These are phyloP conservation scores for Saposhnikovia divaricata DNA, from an alignment of 129 eudicot species.

Conservation along the genomic window DNA sequence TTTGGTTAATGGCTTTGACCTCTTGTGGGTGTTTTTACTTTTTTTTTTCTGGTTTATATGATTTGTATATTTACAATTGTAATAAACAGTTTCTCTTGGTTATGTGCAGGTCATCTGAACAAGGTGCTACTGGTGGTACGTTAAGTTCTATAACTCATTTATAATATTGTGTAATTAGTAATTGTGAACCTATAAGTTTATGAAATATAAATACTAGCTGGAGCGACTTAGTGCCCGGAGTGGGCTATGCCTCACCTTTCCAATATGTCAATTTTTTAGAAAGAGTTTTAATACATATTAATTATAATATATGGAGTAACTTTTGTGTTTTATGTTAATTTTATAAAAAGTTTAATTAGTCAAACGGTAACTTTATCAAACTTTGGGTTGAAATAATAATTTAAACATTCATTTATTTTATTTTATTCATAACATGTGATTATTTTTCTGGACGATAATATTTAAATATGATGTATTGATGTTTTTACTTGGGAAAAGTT, in stretches of 20 bases:
- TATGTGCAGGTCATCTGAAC: conserved; percentile 86
- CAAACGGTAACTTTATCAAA: neutral
- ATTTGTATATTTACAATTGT: conserved; percentile 8
- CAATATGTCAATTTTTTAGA: neutral
- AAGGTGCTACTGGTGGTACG: conserved; percentile 87
- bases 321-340: neutral
- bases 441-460: too few relatives aligned
- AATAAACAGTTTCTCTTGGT: conserved; percentile 19
- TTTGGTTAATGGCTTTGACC: neutral
- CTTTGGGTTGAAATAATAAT: neutral
- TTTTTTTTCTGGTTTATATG: neutral
- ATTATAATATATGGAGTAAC: neutral
- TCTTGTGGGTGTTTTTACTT: neutral
- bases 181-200: neutral
- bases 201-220: neutral
- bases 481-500: too few relatives aligned
- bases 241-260: neutral
- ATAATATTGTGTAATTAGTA: too few relatives aligned
- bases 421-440: neutral
- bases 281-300: neutral
- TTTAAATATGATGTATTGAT: too few relatives aligned
- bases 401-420: neutral
- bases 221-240: neutral
- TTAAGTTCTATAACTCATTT: neutral
- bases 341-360: neutral